These are phyloP conservation scores for Camptophora hylomeconis DNA, from an alignment of 2,329 filamentous ascomycete species.

Conservation along the genomic window DNA sequence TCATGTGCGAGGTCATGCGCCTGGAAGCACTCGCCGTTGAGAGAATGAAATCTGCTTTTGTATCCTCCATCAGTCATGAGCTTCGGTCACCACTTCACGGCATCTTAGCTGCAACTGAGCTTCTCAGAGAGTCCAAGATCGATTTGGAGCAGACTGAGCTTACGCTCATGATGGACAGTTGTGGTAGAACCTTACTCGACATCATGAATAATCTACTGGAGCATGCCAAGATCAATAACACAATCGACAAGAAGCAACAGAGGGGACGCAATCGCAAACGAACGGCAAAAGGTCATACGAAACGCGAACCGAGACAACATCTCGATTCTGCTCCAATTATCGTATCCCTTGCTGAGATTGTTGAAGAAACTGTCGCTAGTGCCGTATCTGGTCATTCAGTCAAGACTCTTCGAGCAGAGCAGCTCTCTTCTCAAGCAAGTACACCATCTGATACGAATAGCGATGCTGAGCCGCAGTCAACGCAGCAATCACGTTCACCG, in stretches of 20 bases:
- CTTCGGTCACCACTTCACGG: conserved; percentile 25
- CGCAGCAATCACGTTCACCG: neutral
- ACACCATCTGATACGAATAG: too few species aligned
- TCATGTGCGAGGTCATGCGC: conserved; percentile 31
- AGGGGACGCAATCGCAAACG: conserved; percentile 1
- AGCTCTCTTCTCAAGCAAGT: too few species aligned
- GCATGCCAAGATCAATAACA: conserved; percentile 34
- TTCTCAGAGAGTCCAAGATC: conserved; percentile 21
- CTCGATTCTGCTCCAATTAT: conserved; percentile 33
- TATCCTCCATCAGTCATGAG: conserved; percentile 25
- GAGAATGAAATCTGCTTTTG: conserved; percentile 22
- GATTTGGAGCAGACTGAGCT: conserved; percentile 20
- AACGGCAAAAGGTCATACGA: conserved; percentile 1
- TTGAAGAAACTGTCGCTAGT: conserved; percentile 41
- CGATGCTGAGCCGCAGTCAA: conserved; percentile 1
- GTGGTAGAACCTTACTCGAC: conserved; percentile 29
- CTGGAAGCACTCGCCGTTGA: conserved; percentile 22
- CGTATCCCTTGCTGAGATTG: conserved; percentile 43
- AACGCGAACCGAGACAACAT: neutral
- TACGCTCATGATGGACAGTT: conserved; percentile 26
- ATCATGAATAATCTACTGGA: conserved; percentile 28
- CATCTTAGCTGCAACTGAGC: conserved; percentile 22
- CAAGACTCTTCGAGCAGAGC: conserved; percentile 19
- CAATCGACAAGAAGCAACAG: conserved; percentile 4
- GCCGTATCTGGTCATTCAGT: too few species aligned